Conservation (phyloP, 1,139 yeast species). For the Kurtzmaniella quercitrusa region DNA sequence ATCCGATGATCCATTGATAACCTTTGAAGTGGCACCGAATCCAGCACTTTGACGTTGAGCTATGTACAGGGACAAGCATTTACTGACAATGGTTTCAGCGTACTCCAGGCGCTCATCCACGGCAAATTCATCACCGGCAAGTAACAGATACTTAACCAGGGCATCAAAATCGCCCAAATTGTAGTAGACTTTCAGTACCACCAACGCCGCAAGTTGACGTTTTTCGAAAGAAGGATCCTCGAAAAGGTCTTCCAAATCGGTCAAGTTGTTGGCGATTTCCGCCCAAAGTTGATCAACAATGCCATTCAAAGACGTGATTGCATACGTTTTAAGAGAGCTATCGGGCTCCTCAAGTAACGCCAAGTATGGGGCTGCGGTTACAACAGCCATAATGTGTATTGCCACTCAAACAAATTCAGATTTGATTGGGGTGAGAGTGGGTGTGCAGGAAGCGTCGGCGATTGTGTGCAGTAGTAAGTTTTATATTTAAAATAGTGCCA, state of each 20-base stretch:
- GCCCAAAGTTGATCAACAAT: constrained; percentile 96
- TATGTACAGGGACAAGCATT: constrained; percentile 84
- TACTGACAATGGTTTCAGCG: constrained; percentile 89
- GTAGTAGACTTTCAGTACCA: constrained; percentile 92
- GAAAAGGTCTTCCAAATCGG: constrained; percentile 84
- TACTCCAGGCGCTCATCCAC: constrained; percentile 70
- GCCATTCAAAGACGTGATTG: constrained; percentile 74
- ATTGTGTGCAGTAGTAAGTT: no score
- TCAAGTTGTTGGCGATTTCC: constrained; percentile 86
- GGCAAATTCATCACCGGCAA: constrained; percentile 79
- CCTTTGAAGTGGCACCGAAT: constrained; percentile 24
- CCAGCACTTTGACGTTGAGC: constrained; percentile 56
- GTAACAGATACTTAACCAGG: constrained; percentile 82
- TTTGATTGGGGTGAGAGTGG: neutral
- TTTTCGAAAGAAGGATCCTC: constrained; percentile 79
- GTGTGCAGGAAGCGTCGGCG: neutral
- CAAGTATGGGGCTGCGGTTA: constrained; percentile 84
- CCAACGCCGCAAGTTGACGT: constrained; percentile 81
- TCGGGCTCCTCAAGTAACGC: constrained; percentile 87
- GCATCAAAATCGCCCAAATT: constrained; percentile 92
- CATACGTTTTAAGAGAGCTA: constrained; percentile 72
- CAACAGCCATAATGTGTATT: constrained; percentile 48
- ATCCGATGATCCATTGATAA: constrained; percentile 13
- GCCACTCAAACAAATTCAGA: constrained; percentile 1
- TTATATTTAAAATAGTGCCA: no score